phyloP scores from a whole-genome alignment of 2,329 filamentous ascomycete species.

The Talaromyces rugulosus region DNA sequence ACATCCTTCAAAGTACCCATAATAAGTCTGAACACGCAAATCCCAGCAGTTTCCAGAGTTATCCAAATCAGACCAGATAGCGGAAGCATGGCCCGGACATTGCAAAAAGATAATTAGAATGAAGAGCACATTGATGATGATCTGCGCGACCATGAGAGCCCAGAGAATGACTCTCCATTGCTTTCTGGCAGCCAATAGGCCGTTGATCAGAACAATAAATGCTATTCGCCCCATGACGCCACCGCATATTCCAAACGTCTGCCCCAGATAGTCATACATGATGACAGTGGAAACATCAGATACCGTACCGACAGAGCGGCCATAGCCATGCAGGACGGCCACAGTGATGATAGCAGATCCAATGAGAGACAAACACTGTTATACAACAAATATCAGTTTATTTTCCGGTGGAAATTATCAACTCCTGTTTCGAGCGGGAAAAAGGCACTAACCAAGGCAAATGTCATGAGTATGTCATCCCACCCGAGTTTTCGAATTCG shows the following conservation, averaged over 20 bases:
- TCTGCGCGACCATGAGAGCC: slow-evolving; percentile 18
- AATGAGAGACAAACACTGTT: slow-evolving; percentile 16
- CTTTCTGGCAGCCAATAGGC: slow-evolving; percentile 17
- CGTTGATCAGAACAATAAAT: slow-evolving; percentile 22
- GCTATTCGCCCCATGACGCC: slow-evolving; percentile 20
- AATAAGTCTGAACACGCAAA: slow-evolving; percentile 20
- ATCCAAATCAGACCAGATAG: slow-evolving; percentile 17
- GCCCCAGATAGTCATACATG: slow-evolving; percentile 22
- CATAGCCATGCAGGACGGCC: slow-evolving; percentile 19
- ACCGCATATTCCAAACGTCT: slow-evolving; percentile 21
- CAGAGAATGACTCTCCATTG: slow-evolving; percentile 18
- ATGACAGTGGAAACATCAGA: slow-evolving; percentile 17
- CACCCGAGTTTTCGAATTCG: slow-evolving; percentile 18
- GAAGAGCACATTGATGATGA: slow-evolving; percentile 20
- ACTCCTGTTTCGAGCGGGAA: background rate
- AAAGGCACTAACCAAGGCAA: slow-evolving; percentile 19
- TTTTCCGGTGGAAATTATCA: background rate
- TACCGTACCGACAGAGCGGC: slow-evolving; percentile 13
- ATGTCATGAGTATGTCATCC: slow-evolving; percentile 23
- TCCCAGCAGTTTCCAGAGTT: slow-evolving; percentile 19
- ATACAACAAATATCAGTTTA: background rate
- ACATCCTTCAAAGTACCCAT: slow-evolving; percentile 26
- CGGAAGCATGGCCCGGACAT: slow-evolving; percentile 20
- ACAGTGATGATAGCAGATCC: slow-evolving; percentile 21
- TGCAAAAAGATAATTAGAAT: slow-evolving; percentile 23